Conservation (phyloP, 768 basidiomycete genomes). For the Russula dissimulans region DNA sequence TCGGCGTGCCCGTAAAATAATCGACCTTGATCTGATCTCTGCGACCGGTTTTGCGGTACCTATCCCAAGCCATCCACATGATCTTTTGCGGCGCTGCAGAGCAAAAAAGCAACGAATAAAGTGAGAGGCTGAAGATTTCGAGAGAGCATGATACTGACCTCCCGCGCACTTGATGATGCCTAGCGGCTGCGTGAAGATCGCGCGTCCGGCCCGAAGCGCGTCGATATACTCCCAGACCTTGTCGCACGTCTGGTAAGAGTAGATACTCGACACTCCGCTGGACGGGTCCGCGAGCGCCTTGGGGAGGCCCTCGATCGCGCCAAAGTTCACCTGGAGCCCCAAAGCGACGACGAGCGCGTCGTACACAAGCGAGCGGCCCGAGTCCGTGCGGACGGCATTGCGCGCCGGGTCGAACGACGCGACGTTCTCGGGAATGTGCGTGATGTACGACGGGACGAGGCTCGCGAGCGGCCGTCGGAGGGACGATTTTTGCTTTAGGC, state of each 20-base stretch:
- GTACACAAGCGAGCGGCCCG: constrained; percentile 65
- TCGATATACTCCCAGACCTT: constrained; percentile 83
- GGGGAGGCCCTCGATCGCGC: constrained; percentile 59
- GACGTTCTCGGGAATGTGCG: constrained; percentile 63
- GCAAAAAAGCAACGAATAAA: neutral
- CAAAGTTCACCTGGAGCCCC: constrained; percentile 83
- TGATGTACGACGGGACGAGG: constrained; percentile 67
- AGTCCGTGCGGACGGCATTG: constrained; percentile 63
- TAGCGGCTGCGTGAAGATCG: constrained; percentile 91
- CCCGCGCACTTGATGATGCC: constrained; percentile 92
- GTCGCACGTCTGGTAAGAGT: constrained; percentile 84
- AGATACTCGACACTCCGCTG: constrained; percentile 86
- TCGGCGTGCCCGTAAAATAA: constrained; percentile 86
- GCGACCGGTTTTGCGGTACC: constrained; percentile 54
- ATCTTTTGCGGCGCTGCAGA: constrained; percentile 74
- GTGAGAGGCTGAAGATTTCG: neutral
- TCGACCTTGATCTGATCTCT: constrained; percentile 51
- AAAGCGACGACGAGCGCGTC: constrained; percentile 84
- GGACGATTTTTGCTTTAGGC: constrained; percentile 60
- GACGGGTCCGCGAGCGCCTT: constrained; percentile 67
- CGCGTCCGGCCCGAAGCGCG: constrained; percentile 63
- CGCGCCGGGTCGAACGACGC: constrained; percentile 63
- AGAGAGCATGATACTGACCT: constrained; percentile 36
- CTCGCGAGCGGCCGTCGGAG: constrained; percentile 57
- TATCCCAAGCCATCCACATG: constrained; percentile 96